Conservation (phyloP, 1,139 yeast species). For the Pichia sp. region DNA sequence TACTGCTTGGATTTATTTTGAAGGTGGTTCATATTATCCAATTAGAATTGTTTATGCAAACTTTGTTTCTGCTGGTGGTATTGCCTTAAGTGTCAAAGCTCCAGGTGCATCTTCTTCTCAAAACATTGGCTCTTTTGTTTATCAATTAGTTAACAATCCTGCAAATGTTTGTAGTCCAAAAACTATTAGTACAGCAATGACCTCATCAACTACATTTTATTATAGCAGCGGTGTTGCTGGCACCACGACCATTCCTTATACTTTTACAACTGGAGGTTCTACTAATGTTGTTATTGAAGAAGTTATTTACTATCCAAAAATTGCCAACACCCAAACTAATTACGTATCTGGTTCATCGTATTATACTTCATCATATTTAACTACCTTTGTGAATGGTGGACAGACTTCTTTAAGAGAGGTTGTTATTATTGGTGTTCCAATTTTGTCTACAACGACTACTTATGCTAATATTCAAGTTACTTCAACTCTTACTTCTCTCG, state of each 20-base stretch:
- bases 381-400: conserved; percentile 1
- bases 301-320: conserved; percentile 1
- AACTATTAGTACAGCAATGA: background rate
- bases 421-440: conserved; percentile 4
- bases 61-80: conserved; percentile 7
- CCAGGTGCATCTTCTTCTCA: conserved; percentile 15
- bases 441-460: background rate
- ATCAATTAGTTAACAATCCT: conserved; percentile 5
- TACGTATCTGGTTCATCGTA: background rate
- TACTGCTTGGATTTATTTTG: conserved; percentile 5
- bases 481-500: background rate
- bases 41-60: conserved; percentile 13
- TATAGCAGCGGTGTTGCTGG: background rate
- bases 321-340: background rate
- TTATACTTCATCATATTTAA: conserved; percentile 4
- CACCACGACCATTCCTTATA: conserved; percentile 3
- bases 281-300: conserved; percentile 3
- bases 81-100: conserved; percentile 12
- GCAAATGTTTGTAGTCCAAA: conserved; percentile 7
- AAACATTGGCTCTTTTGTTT: conserved; percentile 7
- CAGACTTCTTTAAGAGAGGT: conserved; percentile 3
- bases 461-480: background rate
- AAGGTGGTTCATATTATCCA: conserved; percentile 14
- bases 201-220: conserved; percentile 3
- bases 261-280: conserved; percentile 2